Base-by-base conservation (phyloP, 1,284 basidiomycete species). In the Pseudozyma pruni region DNA sequence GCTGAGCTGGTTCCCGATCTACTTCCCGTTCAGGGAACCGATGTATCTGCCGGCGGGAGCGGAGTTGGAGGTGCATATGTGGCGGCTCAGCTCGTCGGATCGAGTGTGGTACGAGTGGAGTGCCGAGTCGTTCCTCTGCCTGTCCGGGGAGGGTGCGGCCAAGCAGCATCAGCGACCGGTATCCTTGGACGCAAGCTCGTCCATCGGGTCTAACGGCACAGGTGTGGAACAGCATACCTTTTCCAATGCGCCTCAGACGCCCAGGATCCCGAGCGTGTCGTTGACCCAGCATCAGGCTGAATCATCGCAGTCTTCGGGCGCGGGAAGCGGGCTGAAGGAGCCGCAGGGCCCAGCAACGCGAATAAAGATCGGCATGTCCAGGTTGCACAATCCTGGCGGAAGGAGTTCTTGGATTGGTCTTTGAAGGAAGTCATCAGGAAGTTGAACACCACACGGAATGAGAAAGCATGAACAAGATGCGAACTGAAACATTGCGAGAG, bases 21-120 rank as follows among this genome's bases (percentile, higher is more conserved):
- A 93, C 85, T 96, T 99, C 84, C 95, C 95, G 1, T 80, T 85
- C 52, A 58, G 64, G 90, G 91, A 95, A 74, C 93, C 95, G 1
- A 84, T 99, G 8, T 98, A 97, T 81, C 86, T 98, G 1, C 95
- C 96, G 11, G 90, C 90, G 60, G 90, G 92, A 75, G 90, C 91
- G 22, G 95, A 98, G 83, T 85, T 99, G 16, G 91, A 93, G 55
- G 92, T 98, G 9, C 91, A 91, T 49, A 88, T 99, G 48, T 99
- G 96, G 95, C 89, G 96, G 27, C 84, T 97, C 57, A 94, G 93
- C 1, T 64, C 72, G 13, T 74, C 89, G 62, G 87, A 89, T 29
- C 88, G 91, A 75, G 93, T 99, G 8, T 99, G 96, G 96, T 98
- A 98, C 84, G 96, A 98, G 83, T 99, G 96, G 96, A 89, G 90